phyloP scores from a whole-genome alignment of 2,329 filamentous ascomycete genomes.

The Calonectria pseudoturangicola region DNA sequence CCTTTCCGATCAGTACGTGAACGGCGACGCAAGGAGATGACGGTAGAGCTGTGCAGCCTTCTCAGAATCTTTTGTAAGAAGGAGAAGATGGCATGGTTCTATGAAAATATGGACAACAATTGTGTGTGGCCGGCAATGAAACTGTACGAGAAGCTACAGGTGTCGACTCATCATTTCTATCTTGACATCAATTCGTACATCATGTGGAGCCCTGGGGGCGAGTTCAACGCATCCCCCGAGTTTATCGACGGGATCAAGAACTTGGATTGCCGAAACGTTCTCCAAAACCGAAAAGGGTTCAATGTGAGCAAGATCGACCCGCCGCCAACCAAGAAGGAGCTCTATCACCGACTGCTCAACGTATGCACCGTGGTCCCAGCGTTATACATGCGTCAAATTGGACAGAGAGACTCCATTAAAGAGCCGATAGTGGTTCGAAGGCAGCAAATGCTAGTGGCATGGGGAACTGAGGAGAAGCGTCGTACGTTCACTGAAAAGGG shows the following conservation, averaged over 20 bases:
- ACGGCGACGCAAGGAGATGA: conserved; percentile 53
- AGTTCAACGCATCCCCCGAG: conserved; percentile 54
- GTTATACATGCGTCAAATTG: conserved; percentile 61
- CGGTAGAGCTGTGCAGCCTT: conserved; percentile 53
- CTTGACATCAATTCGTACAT: conserved; percentile 59
- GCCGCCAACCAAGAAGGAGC: conserved; percentile 55
- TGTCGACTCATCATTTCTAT: conserved; percentile 62
- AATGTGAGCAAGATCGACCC: conserved; percentile 58
- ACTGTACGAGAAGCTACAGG: conserved; percentile 62
- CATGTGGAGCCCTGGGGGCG: conserved; percentile 48
- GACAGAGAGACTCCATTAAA: conserved; percentile 58
- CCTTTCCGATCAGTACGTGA: conserved; percentile 54
- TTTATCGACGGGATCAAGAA: conserved; percentile 57
- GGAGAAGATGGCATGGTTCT: conserved; percentile 50
- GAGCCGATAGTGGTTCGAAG: conserved; percentile 59
- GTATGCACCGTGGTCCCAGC: conserved; percentile 61
- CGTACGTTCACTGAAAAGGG: conserved; percentile 53
- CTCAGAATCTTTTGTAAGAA: conserved; percentile 56
- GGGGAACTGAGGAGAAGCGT: conserved; percentile 59
- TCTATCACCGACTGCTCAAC: conserved; percentile 57
- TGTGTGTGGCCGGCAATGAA: conserved; percentile 61
- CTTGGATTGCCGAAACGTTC: conserved; percentile 61
- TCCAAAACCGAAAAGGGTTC: conserved; percentile 62
- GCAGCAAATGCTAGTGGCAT: conserved; percentile 63
- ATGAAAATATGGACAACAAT: conserved; percentile 49